phyloP scores from a whole-genome alignment of 2,329 filamentous ascomycete genomes.

The Alternaria metachromatica region DNA sequence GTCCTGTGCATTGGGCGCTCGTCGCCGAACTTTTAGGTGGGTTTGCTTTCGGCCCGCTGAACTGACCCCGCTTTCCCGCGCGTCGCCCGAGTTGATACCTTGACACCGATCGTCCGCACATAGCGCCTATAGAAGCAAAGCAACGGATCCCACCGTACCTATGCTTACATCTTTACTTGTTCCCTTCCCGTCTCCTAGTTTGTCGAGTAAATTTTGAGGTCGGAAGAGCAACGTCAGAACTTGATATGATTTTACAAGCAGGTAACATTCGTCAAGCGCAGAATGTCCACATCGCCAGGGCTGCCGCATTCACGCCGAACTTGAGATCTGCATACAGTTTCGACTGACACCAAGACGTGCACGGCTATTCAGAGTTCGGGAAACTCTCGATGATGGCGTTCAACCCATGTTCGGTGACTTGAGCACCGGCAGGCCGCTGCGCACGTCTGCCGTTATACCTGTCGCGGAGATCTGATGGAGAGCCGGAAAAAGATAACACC shows the following conservation, averaged over 20 bases:
- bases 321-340: too few species aligned
- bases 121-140: not conserved
- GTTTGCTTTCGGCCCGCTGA: not conserved
- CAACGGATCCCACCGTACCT: not conserved
- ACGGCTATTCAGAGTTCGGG: not conserved
- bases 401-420: not conserved
- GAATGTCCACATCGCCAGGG: not conserved
- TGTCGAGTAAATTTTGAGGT: not conserved
- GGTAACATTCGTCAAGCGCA: not conserved
- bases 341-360: not conserved
- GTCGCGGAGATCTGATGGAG: conserved; percentile 15
- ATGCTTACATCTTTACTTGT: not conserved
- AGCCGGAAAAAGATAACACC: conserved; percentile 7
- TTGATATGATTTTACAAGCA: not conserved
- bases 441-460: not conserved
- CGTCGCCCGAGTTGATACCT: not conserved
- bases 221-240: not conserved
- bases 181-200: not conserved
- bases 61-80: not conserved
- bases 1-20: not conserved
- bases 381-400: accelerated
- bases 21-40: not conserved
- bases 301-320: not conserved
- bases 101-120: not conserved
- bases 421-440: not conserved